Conservation (phyloP, 2,329 filamentous ascomycete genomes). For the Arthrobotrys iridis region DNA sequence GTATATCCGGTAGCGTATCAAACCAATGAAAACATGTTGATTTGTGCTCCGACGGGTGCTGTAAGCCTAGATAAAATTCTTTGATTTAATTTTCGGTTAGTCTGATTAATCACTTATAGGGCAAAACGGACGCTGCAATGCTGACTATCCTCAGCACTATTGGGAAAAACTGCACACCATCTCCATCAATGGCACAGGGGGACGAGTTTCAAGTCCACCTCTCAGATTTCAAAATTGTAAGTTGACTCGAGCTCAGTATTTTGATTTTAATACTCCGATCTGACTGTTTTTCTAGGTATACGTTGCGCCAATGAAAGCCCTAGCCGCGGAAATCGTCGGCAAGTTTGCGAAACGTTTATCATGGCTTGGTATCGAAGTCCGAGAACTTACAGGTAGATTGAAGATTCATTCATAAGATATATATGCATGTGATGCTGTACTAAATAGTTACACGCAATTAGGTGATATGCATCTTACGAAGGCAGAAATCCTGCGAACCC, state of each 20-base stretch:
- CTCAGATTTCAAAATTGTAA: slow-evolving; percentile 52
- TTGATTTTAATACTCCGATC: not conserved
- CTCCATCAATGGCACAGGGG: slow-evolving; percentile 90
- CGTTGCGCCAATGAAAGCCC: slow-evolving; percentile 97
- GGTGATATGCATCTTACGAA: slow-evolving; percentile 99
- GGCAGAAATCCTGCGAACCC: slow-evolving; percentile 91
- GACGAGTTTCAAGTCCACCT: slow-evolving; percentile 62
- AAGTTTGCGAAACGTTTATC: slow-evolving; percentile 90
- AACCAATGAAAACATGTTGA: slow-evolving; percentile 97
- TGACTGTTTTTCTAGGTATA: slow-evolving; percentile 70
- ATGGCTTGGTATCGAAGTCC: slow-evolving; percentile 91
- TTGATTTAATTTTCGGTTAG: not conserved
- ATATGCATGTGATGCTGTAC: not conserved
- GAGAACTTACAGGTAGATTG: slow-evolving; percentile 76
- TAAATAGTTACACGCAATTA: not conserved
- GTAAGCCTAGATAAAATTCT: too few relatives aligned
- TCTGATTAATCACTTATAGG: slow-evolving; percentile 62
- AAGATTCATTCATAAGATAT: not conserved
- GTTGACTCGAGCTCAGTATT: not conserved
- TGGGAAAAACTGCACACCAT: slow-evolving; percentile 83
- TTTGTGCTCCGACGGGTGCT: slow-evolving; percentile 95
- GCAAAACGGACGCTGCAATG: slow-evolving; percentile 99
- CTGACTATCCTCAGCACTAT: slow-evolving; percentile 91
- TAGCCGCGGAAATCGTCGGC: slow-evolving; percentile 94
- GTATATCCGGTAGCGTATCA: slow-evolving; percentile 95